Evolutionary conservation across 441 rosid species (phyloP).

Genomic region (Adansonia gregorii): DNA sequence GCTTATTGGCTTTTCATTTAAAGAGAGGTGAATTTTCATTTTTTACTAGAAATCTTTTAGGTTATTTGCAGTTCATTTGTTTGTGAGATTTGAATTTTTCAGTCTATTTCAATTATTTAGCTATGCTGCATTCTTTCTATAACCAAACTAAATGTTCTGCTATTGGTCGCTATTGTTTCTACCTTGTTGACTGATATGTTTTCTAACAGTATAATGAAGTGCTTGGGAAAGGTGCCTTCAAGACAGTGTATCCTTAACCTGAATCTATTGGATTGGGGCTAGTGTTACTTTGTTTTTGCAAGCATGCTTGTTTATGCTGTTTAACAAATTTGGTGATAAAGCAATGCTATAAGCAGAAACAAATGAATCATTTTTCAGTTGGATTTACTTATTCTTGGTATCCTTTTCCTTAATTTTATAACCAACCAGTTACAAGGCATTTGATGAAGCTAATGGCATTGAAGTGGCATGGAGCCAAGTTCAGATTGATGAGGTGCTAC

Average conservation of each 20-base stretch:
- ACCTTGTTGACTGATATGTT: slow-evolving; percentile 17
- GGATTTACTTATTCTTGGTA: slow-evolving; percentile 27
- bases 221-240: slow-evolving; percentile 75
- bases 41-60: background rate
- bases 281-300: slow-evolving; percentile 1
- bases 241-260: slow-evolving; percentile 70
- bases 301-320: slow-evolving; percentile 9
- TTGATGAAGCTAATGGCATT: slow-evolving; percentile 76
- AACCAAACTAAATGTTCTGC: slow-evolving; percentile 12
- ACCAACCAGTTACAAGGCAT: slow-evolving; percentile 64
- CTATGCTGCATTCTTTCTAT: slow-evolving; percentile 15
- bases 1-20: background rate
- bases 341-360: background rate
- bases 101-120: slow-evolving; percentile 10
- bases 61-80: slow-evolving; percentile 5
- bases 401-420: slow-evolving; percentile 39
- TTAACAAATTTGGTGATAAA: background rate
- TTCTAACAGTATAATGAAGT: slow-evolving; percentile 62
- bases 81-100: background rate
- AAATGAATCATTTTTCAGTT: background rate
- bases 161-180: background rate
- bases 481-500: slow-evolving; percentile 70
- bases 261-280: background rate
- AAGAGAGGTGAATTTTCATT: slow-evolving; percentile 10
- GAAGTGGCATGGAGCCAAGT: slow-evolving; percentile 87